A percentile compares a stretch with the other conserved stretches of the same genome.
Conservation (phyloP, 768 basidiomycete genomes). For the Cantharellus anzutake region DNA sequence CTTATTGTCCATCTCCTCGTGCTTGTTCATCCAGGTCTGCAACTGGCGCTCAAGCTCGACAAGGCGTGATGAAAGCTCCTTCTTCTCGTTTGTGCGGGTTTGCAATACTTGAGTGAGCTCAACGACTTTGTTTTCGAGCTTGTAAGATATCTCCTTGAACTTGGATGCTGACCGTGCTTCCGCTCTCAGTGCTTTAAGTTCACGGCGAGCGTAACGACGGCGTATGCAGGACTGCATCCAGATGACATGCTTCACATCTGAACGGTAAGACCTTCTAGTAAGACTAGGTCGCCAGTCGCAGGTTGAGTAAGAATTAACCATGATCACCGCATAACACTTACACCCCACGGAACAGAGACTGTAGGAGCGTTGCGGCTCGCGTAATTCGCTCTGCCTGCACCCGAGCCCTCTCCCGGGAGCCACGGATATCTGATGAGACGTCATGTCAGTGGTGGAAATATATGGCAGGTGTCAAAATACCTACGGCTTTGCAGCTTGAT, state of each 20-base stretch:
- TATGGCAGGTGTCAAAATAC: constrained; percentile 19
- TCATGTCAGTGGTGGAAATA: background rate
- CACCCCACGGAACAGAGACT: constrained; percentile 78
- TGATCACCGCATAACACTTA: constrained; percentile 23
- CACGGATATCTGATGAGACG: constrained; percentile 41
- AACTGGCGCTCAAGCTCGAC: constrained; percentile 69
- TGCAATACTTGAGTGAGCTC: constrained; percentile 92
- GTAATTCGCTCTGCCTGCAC: constrained; percentile 36
- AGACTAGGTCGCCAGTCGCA: constrained; percentile 22
- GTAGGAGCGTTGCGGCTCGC: constrained; percentile 52
- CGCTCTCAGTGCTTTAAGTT: constrained; percentile 63
- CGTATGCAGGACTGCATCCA: constrained; percentile 85
- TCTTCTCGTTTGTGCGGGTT: constrained; percentile 78
- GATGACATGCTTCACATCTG: constrained; percentile 53
- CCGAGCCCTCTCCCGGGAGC: constrained; percentile 42
- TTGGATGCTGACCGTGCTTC: constrained; percentile 96
- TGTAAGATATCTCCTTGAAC: constrained; percentile 97
- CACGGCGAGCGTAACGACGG: constrained; percentile 67
- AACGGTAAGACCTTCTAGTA: constrained; percentile 31
- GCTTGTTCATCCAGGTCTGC: constrained; percentile 62
- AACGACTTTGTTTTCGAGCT: constrained; percentile 96
- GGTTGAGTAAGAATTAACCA: constrained; percentile 5
- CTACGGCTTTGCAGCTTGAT: constrained; percentile 69
- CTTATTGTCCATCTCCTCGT: constrained; percentile 69
- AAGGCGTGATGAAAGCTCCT: constrained; percentile 60